Conservation (phyloP, 306 rosid genomes). For the Rubus idaeus region DNA sequence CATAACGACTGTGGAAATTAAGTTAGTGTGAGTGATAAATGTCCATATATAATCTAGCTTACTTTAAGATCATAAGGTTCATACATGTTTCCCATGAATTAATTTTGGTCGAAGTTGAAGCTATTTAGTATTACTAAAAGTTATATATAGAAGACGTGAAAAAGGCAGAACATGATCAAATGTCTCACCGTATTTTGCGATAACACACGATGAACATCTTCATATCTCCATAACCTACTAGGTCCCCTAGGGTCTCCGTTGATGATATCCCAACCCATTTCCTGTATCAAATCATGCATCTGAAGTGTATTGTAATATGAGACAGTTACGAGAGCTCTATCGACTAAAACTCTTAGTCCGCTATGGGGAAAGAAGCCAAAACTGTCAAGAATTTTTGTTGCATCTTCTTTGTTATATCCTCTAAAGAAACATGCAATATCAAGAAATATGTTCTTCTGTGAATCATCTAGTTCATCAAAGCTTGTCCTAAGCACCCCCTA, state of each 20-base stretch:
- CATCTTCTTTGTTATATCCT: constrained; percentile 28
- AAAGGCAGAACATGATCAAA: no score
- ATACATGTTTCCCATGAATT: no score
- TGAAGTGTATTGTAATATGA: no score
- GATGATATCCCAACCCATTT: constrained; percentile 23
- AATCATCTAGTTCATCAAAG: constrained; percentile 11
- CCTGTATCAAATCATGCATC: constrained; percentile 42
- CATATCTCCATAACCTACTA: neutral
- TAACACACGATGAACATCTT: neutral
- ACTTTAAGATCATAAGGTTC: no score
- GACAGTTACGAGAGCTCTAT: constrained; percentile 35
- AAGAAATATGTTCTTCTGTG: constrained; percentile 28
- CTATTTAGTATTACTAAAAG: no score
- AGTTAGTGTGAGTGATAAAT: neutral
- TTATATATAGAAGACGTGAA: no score
- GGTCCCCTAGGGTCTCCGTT: neutral
- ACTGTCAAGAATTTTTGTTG: constrained; percentile 11
- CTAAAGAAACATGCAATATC: constrained; percentile 40
- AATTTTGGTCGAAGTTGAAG: no score
- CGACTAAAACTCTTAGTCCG: constrained; percentile 33
- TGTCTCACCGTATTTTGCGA: neutral
- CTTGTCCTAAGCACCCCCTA: neutral
- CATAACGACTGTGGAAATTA: neutral
- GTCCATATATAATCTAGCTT: no score
- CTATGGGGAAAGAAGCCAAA: constrained; percentile 25